Evolutionary conservation across 306 rosid species (phyloP), one percentile per base, ranked within the genome.

Genomic region (Trifolium dubium): DNA sequence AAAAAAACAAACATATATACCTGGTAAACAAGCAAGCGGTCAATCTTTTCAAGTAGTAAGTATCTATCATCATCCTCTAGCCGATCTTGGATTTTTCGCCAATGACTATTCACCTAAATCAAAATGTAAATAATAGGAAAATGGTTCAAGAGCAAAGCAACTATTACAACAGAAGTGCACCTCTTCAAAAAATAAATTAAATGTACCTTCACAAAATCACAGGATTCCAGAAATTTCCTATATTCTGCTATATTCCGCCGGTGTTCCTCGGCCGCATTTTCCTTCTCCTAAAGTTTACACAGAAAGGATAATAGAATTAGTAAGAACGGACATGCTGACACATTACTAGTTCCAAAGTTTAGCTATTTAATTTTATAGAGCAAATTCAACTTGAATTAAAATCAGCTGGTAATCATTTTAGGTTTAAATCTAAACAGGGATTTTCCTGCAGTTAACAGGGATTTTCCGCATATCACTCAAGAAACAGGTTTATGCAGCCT

Each of bases 11-110:
- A 40, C 53, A 75, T 55, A 41, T 55, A 37, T 83, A 89, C 99
- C 98, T 95, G 96, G 84, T 85, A 95, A 83, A 92, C 86, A 65
- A 90, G 93, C 86, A 95, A 80, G 74, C 99, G 96, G 64, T 90
- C 99, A 71, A 95, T 77, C 81, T 95, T 95, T 82, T 92, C 99
- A 81, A 95, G 98, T 58, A 91, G 83, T 65, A 81, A 78, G 84
- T 88, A 88, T 89, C 98, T 90, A 58, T 95, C 99, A 72, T 95
- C 99, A 76, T 90, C 99, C 83, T 95, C 99, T 76, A 95, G 84
- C 59, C 99, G 97, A 78, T 90, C 98, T 88, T 95, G 99, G 79
- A 95, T 88, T 84, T 95, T 95, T 51, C 99, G 85, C 98, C 98
- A 95, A 53, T 81, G 98, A 77, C 88, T 90, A 75, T 88, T 81